phyloP scores from a whole-genome alignment of 495 filamentous ascomycete genomes.

The Podospora conica region DNA sequence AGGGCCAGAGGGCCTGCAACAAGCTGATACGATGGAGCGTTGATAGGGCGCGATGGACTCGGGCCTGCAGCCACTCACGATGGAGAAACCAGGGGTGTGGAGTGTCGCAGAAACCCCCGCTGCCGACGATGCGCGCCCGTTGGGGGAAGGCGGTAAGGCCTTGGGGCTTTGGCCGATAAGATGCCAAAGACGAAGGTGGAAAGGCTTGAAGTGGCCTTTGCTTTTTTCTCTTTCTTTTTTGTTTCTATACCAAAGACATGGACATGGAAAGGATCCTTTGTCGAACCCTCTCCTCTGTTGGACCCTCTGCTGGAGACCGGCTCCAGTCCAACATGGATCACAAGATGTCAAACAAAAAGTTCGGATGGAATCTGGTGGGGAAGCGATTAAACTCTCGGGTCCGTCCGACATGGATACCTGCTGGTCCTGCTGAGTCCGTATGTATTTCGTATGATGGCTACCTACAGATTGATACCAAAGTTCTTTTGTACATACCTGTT shows the following conservation, averaged over 20 bases:
- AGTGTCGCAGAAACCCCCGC: conserved; percentile 5
- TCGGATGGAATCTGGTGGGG: not conserved
- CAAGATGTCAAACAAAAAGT: not conserved
- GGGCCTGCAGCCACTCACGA: conserved; percentile 15
- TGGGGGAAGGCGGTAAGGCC: too few relatives aligned
- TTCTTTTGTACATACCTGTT: not conserved
- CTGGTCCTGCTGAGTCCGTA: too few relatives aligned
- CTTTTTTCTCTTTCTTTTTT: too few relatives aligned
- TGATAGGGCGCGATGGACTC: conserved; percentile 18
- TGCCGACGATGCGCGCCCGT: not conserved
- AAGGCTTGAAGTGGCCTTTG: too few relatives aligned
- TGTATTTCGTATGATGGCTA: not conserved
- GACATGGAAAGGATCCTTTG: too few relatives aligned
- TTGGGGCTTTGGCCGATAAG: not conserved
- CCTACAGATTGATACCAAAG: not conserved
- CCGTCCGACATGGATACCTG: not conserved
- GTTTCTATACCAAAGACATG: too few relatives aligned
- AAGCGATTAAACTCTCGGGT: not conserved
- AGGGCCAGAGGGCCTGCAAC: conserved; percentile 20
- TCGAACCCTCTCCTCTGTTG: not conserved
- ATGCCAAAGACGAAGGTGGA: not conserved
- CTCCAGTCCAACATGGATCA: not conserved
- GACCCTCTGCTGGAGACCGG: not conserved
- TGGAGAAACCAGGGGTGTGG: conserved; percentile 5
- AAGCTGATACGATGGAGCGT: not conserved